Evolutionary conservation across 2,329 filamentous ascomycete genomes (phyloP).

Genomic region (Cryphonectria nitschkei): DNA sequence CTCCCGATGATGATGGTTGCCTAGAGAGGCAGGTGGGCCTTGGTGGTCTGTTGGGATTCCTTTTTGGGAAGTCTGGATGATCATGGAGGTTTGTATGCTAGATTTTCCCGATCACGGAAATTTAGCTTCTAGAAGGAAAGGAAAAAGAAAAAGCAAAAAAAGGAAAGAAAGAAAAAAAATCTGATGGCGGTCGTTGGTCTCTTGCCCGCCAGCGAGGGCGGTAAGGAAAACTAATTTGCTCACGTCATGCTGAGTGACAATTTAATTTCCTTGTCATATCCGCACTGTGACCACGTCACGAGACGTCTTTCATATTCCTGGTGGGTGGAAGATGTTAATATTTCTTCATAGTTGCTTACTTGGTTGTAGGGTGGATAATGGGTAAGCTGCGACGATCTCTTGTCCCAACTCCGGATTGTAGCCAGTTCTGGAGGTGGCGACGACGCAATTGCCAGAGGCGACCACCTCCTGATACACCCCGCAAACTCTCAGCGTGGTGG

Average conservation of each 20-base stretch:
- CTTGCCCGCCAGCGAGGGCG: not conserved
- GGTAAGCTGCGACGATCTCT: not conserved
- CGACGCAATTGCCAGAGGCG: not conserved
- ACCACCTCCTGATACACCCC: not conserved
- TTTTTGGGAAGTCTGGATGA: not conserved
- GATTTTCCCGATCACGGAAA: not conserved
- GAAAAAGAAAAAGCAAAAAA: not conserved
- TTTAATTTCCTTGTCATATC: not conserved
- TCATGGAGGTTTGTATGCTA: not conserved
- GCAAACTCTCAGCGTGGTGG: not conserved
- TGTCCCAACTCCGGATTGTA: not conserved
- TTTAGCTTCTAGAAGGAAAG: not conserved
- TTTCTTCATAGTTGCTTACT: not conserved
- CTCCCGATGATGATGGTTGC: not conserved
- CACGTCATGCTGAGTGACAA: conserved; percentile 8
- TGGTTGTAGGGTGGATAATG: not conserved
- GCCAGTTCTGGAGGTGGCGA: not conserved
- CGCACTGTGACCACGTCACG: conserved; percentile 7
- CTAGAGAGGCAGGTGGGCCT: conserved; percentile 17
- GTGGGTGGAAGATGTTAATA: not conserved
- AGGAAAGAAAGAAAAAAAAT: not conserved
- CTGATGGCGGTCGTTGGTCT: not conserved
- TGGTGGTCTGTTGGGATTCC: not conserved
- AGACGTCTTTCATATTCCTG: not conserved
- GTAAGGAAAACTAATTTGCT: not conserved